phyloP scores from a whole-genome alignment of 768 basidiomycete genomes.

The Kwoniella dendrophila region DNA sequence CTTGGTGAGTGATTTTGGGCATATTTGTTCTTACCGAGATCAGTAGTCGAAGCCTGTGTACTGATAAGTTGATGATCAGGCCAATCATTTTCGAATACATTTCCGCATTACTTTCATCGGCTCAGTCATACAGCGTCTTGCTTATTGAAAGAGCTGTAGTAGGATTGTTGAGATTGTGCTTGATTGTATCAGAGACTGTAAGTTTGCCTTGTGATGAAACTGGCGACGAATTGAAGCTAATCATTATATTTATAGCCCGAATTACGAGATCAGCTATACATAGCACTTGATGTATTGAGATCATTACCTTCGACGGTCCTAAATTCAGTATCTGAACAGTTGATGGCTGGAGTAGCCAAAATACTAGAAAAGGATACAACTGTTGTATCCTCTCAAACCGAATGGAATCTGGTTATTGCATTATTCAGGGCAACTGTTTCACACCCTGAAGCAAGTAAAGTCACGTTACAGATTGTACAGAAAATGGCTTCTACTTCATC shows the following conservation, averaged over 20 bases:
- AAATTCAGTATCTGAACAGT: conserved; percentile 84
- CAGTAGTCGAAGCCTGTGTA: neutral
- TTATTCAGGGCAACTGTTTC: conserved; percentile 80
- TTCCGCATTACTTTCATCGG: conserved; percentile 72
- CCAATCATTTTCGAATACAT: conserved; percentile 93
- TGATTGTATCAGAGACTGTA: conserved; percentile 78
- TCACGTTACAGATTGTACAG: conserved; percentile 77
- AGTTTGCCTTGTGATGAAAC: conserved; percentile 31
- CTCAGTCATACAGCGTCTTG: conserved; percentile 81
- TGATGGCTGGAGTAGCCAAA: conserved; percentile 74
- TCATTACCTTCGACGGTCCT: conserved; percentile 75
- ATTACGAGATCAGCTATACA: conserved; percentile 88
- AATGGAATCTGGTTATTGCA: conserved; percentile 92
- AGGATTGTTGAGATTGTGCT: conserved; percentile 78
- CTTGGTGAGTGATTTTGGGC: conserved; percentile 66
- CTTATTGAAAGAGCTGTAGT: conserved; percentile 93
- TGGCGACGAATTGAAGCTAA: neutral
- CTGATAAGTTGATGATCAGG: conserved; percentile 61
- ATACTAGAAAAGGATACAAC: conserved; percentile 76
- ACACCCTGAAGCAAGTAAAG: conserved; percentile 81
- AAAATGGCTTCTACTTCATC: conserved; percentile 66
- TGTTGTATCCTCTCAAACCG: conserved; percentile 85
- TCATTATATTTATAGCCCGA: conserved; percentile 61
- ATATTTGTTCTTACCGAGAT: neutral
- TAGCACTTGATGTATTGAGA: conserved; percentile 87